A percentile compares a stretch with the other conserved stretches of the same genome.
Evolutionary conservation across 352 stramenopile species (phyloP).

Genomic region (Pythium pyrilobum): DNA sequence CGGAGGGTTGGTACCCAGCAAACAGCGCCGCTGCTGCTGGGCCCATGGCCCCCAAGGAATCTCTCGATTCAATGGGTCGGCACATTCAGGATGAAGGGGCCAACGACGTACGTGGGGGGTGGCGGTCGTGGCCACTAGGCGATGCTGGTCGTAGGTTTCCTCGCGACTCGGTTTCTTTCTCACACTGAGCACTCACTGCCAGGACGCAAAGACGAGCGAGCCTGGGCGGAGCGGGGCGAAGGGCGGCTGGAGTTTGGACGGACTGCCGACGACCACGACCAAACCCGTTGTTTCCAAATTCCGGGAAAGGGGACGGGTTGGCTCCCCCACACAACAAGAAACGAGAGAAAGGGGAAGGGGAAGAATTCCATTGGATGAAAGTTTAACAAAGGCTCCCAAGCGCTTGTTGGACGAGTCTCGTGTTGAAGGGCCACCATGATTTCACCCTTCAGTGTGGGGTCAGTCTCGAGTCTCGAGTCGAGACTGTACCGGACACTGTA

Average conservation of each 20-base stretch:
- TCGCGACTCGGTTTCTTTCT: slow-evolving; percentile 24
- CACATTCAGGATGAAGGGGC: slow-evolving; percentile 45
- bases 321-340: not conserved
- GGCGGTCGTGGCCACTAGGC: slow-evolving; percentile 16
- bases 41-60: slow-evolving; percentile 79
- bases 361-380: slow-evolving; percentile 10
- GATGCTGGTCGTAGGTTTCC: not conserved
- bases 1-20: slow-evolving; percentile 62
- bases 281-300: slow-evolving; percentile 1
- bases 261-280: not conserved
- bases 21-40: slow-evolving; percentile 67
- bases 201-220: slow-evolving; percentile 18
- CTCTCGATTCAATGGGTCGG: slow-evolving; percentile 76
- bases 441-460: slow-evolving; percentile 1
- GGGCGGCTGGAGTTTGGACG: not conserved
- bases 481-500: not conserved
- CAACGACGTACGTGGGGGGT: slow-evolving; percentile 4
- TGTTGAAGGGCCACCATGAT: not conserved
- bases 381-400: slow-evolving; percentile 1
- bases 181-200: slow-evolving; percentile 13
- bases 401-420: not conserved
- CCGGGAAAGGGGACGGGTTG: not conserved
- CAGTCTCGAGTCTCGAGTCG: not conserved
- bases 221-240: not conserved
- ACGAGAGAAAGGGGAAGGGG: not conserved